Evolutionary conservation across 2,329 filamentous ascomycete species (phyloP), one percentile per base, ranked within the genome.

Genomic region (Talaromyces sp.): DNA sequence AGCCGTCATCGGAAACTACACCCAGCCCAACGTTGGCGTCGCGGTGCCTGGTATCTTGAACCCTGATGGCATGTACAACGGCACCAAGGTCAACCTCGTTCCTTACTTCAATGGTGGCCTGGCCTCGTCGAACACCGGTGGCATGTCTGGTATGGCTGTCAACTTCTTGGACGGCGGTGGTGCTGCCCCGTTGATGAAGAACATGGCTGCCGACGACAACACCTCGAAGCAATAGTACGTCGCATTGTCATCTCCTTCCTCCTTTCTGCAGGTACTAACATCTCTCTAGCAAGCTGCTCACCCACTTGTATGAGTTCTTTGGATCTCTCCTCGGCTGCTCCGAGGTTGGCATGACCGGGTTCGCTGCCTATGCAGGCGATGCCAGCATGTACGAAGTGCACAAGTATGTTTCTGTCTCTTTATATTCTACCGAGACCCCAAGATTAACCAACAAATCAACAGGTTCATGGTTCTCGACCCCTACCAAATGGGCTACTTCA

Each of bases 161-260:
- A 86, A 86, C 77, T 87, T 85, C 71, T 76, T 87, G 27, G 85
- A 87, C 63, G 84, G 79, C 52, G 85, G 84, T 48, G 84, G 79
- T 63, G 83, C 82, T 32, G 77, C 72, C 19, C 82, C 83, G 26
- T 68, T 86, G 64, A 80, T 74, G 76, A 78, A 77, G 69, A 84
- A 84, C 73, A 83, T 73, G 77, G 78, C 84, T 17, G 76, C 83
- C 64, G 78, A 83, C 63, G 73, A 75, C 62, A 75, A 70, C 6
- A 76, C 61, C 19, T 84, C 82, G 0, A 79, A 80, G 60, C 84
- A 87, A 78, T 84, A 83, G 82, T 84, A 77, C 58, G 76, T 70
- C 17, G 17, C 24, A 35, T 35, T 17, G 3, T 32, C 5, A 1
- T 17, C 32, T 17, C 7, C 14, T 17, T 35, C 5, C 14, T 35